Evolutionary conservation across 768 basidiomycete genomes (phyloP).

Genomic region (Mycena vitilis): DNA sequence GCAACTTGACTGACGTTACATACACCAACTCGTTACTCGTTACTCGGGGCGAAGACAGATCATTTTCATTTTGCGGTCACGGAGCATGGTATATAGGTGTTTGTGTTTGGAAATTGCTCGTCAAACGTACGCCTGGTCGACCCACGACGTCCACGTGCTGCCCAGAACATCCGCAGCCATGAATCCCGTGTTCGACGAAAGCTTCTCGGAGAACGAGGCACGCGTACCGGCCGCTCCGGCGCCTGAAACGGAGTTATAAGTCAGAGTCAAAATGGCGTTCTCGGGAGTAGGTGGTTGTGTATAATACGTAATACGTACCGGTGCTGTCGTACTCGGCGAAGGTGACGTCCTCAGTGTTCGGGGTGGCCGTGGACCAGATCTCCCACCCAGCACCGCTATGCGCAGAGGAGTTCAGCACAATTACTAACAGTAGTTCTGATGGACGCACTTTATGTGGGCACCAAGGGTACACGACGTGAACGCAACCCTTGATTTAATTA

Average conservation of each 20-base stretch:
- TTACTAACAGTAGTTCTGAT: no score
- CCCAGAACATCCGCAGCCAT: slow-evolving; percentile 40
- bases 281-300: not conserved
- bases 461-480: slow-evolving; percentile 40
- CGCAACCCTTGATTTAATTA: slow-evolving; percentile 36
- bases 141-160: slow-evolving; percentile 40
- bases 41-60: no score
- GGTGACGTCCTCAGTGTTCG: slow-evolving; percentile 43
- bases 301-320: no score
- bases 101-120: no score
- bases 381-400: slow-evolving; percentile 39
- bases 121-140: slow-evolving; percentile 39
- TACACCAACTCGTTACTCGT: no score
- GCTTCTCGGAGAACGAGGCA: slow-evolving; percentile 41
- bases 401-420: no score
- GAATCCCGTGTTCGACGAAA: slow-evolving; percentile 37
- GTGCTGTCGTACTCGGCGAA: slow-evolving; percentile 42
- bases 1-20: no score
- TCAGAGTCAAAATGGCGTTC: not conserved
- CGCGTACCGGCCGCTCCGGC: slow-evolving; percentile 41
- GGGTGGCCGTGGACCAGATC: slow-evolving; percentile 41
- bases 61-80: no score
- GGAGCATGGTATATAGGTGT: no score
- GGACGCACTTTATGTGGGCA: slow-evolving; percentile 36
- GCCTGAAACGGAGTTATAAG: slow-evolving; percentile 31